Evolutionary conservation across 257 asterid genomes (phyloP).

Genomic region (Rauvolfia tetraphylla): DNA sequence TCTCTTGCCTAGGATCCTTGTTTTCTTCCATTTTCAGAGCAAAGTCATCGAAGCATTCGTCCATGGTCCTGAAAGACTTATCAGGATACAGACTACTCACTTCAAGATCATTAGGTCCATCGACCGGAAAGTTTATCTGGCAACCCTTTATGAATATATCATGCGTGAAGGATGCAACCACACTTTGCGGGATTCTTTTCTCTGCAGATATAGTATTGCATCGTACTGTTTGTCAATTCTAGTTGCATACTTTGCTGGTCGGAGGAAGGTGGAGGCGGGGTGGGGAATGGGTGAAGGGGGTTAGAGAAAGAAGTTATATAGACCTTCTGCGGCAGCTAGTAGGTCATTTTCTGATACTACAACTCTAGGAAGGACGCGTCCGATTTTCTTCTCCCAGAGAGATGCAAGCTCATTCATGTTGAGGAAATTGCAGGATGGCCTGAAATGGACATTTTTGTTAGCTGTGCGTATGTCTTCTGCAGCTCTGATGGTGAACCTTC

Average conservation of each 20-base stretch:
- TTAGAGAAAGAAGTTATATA: not conserved
- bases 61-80: slow-evolving; percentile 23
- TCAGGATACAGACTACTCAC: slow-evolving; percentile 23
- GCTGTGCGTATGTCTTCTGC: slow-evolving; percentile 24
- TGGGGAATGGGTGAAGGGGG: not conserved
- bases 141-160: slow-evolving; percentile 39
- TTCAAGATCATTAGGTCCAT: slow-evolving; percentile 25
- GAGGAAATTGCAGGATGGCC: slow-evolving; percentile 32
- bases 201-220: slow-evolving; percentile 18
- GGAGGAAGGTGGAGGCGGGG: not conserved
- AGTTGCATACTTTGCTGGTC: not conserved
- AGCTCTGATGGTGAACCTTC: slow-evolving; percentile 29
- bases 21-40: slow-evolving; percentile 9
- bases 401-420: slow-evolving; percentile 34
- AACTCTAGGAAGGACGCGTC: slow-evolving; percentile 26
- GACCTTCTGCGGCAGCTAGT: slow-evolving; percentile 33
- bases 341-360: slow-evolving; percentile 25
- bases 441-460: slow-evolving; percentile 30
- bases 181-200: slow-evolving; percentile 28
- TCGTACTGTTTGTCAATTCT: not conserved
- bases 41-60: slow-evolving; percentile 31
- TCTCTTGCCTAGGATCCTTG: not conserved
- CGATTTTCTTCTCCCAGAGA: slow-evolving; percentile 40
- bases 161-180: slow-evolving; percentile 38
- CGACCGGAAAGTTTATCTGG: slow-evolving; percentile 23